Conservation (phyloP, 2,329 filamentous ascomycete genomes). For the Alternaria incomplexa region DNA sequence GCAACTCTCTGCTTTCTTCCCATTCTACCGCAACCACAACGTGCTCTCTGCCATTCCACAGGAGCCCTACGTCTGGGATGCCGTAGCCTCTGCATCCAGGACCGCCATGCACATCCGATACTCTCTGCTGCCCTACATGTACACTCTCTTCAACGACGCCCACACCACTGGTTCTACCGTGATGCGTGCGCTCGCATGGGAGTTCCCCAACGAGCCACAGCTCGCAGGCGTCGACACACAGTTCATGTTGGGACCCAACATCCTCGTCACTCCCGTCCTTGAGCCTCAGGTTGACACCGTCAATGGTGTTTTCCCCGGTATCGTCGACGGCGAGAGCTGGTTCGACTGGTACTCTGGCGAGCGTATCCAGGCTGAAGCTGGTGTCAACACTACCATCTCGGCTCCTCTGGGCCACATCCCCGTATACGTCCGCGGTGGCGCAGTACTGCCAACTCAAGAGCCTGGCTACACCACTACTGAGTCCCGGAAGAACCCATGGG, state of each 20-base stretch:
- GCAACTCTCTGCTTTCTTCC: slow-evolving; percentile 75
- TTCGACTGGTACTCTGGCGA: slow-evolving; percentile 81
- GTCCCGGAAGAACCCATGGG: slow-evolving; percentile 69
- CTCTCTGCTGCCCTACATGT: slow-evolving; percentile 74
- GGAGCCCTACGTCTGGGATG: slow-evolving; percentile 74
- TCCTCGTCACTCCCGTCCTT: slow-evolving; percentile 73
- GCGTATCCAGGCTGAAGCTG: slow-evolving; percentile 58
- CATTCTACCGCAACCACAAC: slow-evolving; percentile 82
- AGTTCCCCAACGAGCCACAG: slow-evolving; percentile 73
- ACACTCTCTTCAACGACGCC: slow-evolving; percentile 73
- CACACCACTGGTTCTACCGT: slow-evolving; percentile 71
- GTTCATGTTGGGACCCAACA: slow-evolving; percentile 71
- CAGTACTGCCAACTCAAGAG: slow-evolving; percentile 71
- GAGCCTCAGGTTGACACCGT: slow-evolving; percentile 67
- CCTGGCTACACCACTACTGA: slow-evolving; percentile 70
- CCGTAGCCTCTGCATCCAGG: slow-evolving; percentile 68
- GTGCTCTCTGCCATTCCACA: slow-evolving; percentile 65
- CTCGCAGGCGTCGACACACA: slow-evolving; percentile 72
- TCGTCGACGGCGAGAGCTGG: slow-evolving; percentile 66
- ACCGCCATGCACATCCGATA: slow-evolving; percentile 75
- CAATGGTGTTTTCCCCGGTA: slow-evolving; percentile 72
- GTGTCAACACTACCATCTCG: slow-evolving; percentile 65
- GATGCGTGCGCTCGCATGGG: slow-evolving; percentile 76
- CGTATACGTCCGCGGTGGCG: slow-evolving; percentile 72
- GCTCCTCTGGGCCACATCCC: slow-evolving; percentile 73